A percentile compares a stretch with the other conserved stretches of the same genome.
Conservation (phyloP, 2,329 filamentous ascomycete genomes). For the Mycosphaerelloides madeirae region DNA sequence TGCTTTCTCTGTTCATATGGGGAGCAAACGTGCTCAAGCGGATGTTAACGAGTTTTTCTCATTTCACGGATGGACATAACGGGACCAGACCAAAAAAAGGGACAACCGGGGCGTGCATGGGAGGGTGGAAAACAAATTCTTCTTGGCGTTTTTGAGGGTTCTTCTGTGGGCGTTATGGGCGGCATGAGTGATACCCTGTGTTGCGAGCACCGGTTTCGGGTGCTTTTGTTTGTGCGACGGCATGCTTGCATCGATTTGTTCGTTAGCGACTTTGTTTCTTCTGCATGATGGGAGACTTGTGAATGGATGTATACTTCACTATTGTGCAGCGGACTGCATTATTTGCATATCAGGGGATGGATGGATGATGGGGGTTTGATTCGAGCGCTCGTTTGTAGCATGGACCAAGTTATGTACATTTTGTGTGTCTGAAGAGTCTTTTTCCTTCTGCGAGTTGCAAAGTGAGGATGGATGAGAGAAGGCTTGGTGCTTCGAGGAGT, state of each 20-base stretch:
- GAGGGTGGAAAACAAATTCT: not conserved
- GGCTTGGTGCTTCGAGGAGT: too few relatives aligned
- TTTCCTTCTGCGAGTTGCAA: too few relatives aligned
- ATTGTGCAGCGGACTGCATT: not conserved
- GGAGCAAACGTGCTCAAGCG: not conserved
- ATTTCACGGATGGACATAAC: not conserved
- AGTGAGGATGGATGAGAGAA: too few relatives aligned
- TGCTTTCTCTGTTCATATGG: not conserved
- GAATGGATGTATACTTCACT: constrained; percentile 4
- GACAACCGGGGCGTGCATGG: not conserved
- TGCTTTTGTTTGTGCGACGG: constrained; percentile 3
- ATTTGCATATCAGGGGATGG: not conserved
- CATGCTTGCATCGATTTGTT: not conserved
- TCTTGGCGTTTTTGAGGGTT: not conserved
- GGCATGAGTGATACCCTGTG: constrained; percentile 27
- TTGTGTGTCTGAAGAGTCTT: too few relatives aligned
- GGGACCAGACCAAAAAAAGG: not conserved
- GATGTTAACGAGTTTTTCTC: not conserved
- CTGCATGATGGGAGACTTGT: not conserved
- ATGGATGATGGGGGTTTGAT: too few relatives aligned
- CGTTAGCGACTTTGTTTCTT: not conserved
- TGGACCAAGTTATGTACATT: too few relatives aligned
- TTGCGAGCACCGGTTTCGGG: too few relatives aligned
- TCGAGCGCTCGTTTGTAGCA: too few relatives aligned
- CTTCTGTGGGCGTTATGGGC: constrained; percentile 11